A percentile compares a stretch with the other conserved stretches of the same genome.
These are phyloP conservation scores for Clavariopsis aquatica DNA, from an alignment of 495 filamentous ascomycete genomes.

Conservation along the genomic window DNA sequence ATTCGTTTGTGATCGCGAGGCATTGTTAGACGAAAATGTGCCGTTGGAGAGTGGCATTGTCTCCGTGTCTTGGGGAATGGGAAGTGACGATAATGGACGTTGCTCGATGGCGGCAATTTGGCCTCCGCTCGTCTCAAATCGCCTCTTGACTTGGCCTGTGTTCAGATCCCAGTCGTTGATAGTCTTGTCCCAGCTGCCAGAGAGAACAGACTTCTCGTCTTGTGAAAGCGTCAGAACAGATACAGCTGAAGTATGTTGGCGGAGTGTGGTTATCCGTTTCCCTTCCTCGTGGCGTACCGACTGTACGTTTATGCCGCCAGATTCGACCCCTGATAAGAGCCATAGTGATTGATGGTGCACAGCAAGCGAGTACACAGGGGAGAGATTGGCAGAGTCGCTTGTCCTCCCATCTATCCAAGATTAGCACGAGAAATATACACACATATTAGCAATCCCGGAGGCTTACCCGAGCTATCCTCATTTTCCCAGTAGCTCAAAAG, in stretches of 20 bases:
- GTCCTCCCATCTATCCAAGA: slow-evolving; percentile 28
- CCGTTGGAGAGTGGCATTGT: slow-evolving; percentile 60
- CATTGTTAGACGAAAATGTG: slow-evolving; percentile 67
- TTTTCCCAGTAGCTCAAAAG: slow-evolving; percentile 98
- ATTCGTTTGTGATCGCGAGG: slow-evolving; percentile 52
- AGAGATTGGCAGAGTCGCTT: slow-evolving; percentile 60
- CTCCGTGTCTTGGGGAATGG: slow-evolving; percentile 71
- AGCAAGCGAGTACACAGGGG: slow-evolving; percentile 91
- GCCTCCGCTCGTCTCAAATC: slow-evolving; percentile 71
- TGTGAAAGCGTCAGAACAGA: slow-evolving; percentile 79
- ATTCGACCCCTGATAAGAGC: slow-evolving; percentile 86
- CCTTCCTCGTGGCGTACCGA: slow-evolving; percentile 95
- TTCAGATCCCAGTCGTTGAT: slow-evolving; percentile 96
- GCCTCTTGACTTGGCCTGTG: slow-evolving; percentile 72
- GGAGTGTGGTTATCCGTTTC: slow-evolving; percentile 76
- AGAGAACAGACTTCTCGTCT: slow-evolving; percentile 85
- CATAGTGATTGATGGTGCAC: slow-evolving; percentile 87
- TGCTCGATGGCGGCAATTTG: slow-evolving; percentile 89
- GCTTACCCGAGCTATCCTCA: slow-evolving; percentile 50
- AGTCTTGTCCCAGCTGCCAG: slow-evolving; percentile 94
- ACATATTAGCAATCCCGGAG: neutral
- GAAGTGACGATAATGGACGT: slow-evolving; percentile 71
- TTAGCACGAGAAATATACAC: neutral
- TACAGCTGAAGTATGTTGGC: slow-evolving; percentile 87
- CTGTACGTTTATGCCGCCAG: slow-evolving; percentile 88